Evolutionary conservation across 2,329 filamentous ascomycete species (phyloP).

Genomic region (Fusarium solani-melongenae): DNA sequence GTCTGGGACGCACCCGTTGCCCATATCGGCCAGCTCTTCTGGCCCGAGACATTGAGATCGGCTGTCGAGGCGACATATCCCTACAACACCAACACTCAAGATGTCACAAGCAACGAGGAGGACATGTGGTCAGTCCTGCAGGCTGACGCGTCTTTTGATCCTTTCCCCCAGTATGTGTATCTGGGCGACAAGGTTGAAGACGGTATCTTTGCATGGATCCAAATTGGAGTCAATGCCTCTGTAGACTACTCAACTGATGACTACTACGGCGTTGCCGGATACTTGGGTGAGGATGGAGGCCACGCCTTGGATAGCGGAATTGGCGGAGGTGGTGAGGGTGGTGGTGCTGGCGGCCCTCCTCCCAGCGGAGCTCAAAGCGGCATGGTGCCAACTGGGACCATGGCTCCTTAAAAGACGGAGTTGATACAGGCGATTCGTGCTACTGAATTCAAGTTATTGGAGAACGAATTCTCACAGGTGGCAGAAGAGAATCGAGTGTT

Average conservation of each 20-base stretch:
- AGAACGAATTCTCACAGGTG: background rate
- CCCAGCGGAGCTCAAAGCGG: background rate
- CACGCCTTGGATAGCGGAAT: slow-evolving; percentile 4
- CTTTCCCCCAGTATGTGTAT: slow-evolving; percentile 67
- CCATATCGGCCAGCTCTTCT: slow-evolving; percentile 73
- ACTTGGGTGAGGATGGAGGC: slow-evolving; percentile 11
- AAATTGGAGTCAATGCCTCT: slow-evolving; percentile 57
- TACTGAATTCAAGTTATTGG: background rate
- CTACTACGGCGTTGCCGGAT: slow-evolving; percentile 18
- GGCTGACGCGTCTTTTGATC: slow-evolving; percentile 61
- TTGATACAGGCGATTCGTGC: background rate
- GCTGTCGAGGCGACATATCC: slow-evolving; percentile 59
- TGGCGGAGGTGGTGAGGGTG: background rate
- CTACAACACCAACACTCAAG: slow-evolving; percentile 56
- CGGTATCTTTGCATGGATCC: slow-evolving; percentile 66
- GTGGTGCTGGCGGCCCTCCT: background rate
- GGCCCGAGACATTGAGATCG: slow-evolving; percentile 64
- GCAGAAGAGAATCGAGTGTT: background rate
- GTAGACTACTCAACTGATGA: slow-evolving; percentile 8
- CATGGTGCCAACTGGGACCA: background rate
- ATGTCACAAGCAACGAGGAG: slow-evolving; percentile 58
- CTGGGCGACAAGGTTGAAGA: slow-evolving; percentile 64
- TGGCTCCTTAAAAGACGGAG: background rate
- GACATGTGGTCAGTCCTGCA: slow-evolving; percentile 53
- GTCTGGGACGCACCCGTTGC: slow-evolving; percentile 49